Percentiles rank a stretch among this genome's conserved stretches.
phyloP scores from a whole-genome alignment of 108 stramenopile species.

The Conticribra weissflogii region DNA sequence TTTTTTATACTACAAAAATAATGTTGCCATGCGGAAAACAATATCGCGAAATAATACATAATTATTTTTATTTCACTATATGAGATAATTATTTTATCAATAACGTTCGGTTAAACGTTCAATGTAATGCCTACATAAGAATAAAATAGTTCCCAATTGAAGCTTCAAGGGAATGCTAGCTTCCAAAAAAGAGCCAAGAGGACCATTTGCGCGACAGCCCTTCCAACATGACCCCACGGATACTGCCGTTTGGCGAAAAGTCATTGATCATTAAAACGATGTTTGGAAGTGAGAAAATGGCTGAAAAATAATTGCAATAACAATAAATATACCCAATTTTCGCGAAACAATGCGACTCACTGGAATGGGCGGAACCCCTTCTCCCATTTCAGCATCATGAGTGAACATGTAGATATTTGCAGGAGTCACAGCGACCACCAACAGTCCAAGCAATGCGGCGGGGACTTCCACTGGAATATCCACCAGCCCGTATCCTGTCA shows the following conservation, averaged over 20 bases:
- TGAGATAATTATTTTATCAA: no score
- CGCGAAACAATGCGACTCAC: slow-evolving; percentile 9
- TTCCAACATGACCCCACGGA: slow-evolving; percentile 69
- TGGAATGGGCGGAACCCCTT: slow-evolving; percentile 54
- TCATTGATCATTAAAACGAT: background rate
- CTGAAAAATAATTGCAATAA: background rate
- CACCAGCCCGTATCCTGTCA: slow-evolving; percentile 35
- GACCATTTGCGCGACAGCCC: slow-evolving; percentile 74
- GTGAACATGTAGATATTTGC: slow-evolving; percentile 93
- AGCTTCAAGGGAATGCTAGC: slow-evolving; percentile 73
- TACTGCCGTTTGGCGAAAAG: slow-evolving; percentile 28
- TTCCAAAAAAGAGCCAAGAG: slow-evolving; percentile 78
- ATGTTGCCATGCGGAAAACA: no score
- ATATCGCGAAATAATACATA: no score
- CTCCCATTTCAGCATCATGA: slow-evolving; percentile 77
- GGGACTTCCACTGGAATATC: slow-evolving; percentile 49
- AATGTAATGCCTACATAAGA: no score
- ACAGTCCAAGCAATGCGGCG: slow-evolving; percentile 59
- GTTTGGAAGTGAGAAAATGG: background rate
- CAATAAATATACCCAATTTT: background rate
- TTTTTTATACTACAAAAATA: no score
- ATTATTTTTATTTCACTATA: no score
- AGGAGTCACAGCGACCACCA: slow-evolving; percentile 81
- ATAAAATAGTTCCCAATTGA: no score
- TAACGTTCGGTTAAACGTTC: no score